phyloP scores from a whole-genome alignment of 2,329 filamentous ascomycete species.

The Calonectria pseudoturangicola region DNA sequence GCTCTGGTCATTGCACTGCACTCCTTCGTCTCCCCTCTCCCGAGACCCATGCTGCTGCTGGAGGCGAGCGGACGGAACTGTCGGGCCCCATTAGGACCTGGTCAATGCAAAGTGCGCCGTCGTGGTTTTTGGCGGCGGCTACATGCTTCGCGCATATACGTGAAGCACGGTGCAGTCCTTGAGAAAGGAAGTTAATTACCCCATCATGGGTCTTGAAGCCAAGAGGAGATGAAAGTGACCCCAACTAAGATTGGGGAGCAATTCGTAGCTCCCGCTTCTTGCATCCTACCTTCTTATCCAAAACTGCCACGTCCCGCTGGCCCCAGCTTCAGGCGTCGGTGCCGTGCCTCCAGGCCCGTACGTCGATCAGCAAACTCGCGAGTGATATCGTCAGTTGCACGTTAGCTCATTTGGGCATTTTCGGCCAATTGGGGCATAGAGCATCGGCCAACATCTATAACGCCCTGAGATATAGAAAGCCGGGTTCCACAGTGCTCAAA shows the following conservation, averaged over 20 bases:
- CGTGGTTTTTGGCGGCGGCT: conserved; percentile 26
- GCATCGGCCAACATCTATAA: not conserved
- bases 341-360: conserved; percentile 31
- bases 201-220: conserved; percentile 4
- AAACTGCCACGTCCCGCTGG: conserved; percentile 13
- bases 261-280: conserved; percentile 3
- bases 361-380: conserved; percentile 42
- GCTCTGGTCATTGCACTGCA: conserved; percentile 26
- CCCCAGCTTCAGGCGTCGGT: not conserved
- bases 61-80: not conserved
- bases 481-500: conserved; percentile 39
- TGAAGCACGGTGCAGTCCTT: conserved; percentile 28
- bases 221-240: conserved; percentile 4
- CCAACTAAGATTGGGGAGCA: conserved; percentile 1
- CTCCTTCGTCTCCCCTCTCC: conserved; percentile 12
- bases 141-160: conserved; percentile 28
- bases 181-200: conserved; percentile 23
- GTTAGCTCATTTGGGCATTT: conserved; percentile 18
- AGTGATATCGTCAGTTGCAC: not conserved
- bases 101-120: conserved; percentile 26
- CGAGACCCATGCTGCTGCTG: not conserved
- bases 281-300: conserved; percentile 15
- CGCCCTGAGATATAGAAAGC: conserved; percentile 27
- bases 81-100: conserved; percentile 7
- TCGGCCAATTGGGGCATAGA: conserved; percentile 12